Evolutionary conservation across 2,329 filamentous ascomycete genomes (phyloP).

Genomic region (Colletotrichum incanum): DNA sequence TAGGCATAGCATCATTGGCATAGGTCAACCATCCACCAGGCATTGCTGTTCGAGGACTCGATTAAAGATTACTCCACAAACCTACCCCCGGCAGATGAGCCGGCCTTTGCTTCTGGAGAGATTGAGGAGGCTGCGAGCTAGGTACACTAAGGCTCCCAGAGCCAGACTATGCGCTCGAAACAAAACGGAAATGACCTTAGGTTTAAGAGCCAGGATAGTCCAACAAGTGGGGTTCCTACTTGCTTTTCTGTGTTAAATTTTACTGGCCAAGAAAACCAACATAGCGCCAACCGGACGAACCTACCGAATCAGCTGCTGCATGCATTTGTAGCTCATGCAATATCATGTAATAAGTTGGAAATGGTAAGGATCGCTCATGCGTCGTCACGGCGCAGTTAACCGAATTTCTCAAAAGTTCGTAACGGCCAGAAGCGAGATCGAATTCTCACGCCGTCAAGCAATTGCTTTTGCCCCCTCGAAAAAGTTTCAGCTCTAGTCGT

Average conservation of each 20-base stretch:
- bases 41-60: background rate
- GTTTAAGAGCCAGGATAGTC: background rate
- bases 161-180: background rate
- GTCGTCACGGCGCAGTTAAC: background rate
- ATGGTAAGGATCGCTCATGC: conserved; percentile 7
- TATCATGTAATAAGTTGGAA: background rate
- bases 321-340: background rate
- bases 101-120: background rate
- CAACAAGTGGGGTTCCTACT: background rate
- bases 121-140: background rate
- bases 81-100: background rate
- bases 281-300: background rate
- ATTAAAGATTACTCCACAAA: background rate
- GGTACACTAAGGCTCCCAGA: background rate
- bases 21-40: background rate
- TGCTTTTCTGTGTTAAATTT: background rate
- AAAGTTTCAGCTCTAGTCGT: background rate
- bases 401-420: background rate
- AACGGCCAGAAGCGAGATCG: background rate
- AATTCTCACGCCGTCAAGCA: background rate
- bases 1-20: background rate
- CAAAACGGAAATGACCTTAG: background rate
- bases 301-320: background rate
- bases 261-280: background rate
- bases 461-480: background rate